Base-by-base conservation (phyloP, 345 rosid genomes). In the Gossypium australe region DNA sequence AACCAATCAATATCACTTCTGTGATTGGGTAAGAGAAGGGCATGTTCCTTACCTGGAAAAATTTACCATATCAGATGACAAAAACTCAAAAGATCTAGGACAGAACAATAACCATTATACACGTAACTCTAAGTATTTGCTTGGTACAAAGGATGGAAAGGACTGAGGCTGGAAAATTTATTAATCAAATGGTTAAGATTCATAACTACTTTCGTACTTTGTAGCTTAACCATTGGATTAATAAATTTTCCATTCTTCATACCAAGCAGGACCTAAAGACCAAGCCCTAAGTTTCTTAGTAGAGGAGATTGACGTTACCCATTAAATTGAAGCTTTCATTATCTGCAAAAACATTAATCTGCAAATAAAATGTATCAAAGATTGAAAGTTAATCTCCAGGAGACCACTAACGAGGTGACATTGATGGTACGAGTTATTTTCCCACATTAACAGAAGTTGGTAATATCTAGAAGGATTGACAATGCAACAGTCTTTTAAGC, bases 1-100 rank as follows among this genome's bases (percentile, higher is more conserved):
- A 95, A 96, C 99, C 99, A 91, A 76, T 93, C 99, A 71, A 95
- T 87, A 76, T 93, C 99, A 69, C 99, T 93, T 70, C 77, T 90
- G 83, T 95, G 99, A 79, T 95, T 95, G 81, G 87, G 81, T 51
- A 90, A 75, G 60, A 91, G 84, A 81, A 95, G 92, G 4, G 97
- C 97, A 78, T 91, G 98, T 73, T 93, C 99, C 79, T 89, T 90
- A 44, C 99, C 98, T 95, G 87, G 80, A 64, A 51, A 80, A 55
- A 56, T 67, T 6, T 17, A 69, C 63, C 79, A 71, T 9, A 56
- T 59, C 38, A 75, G 65, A 64, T 44, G 73, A 58, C 27, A 74
- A 56, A 66, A 52, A 70, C 57, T 61, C 27, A 52, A 14, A 56
- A 73, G 25, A 7, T 68, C 60, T 60, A 43, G n/a, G 20, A 81